These are phyloP conservation scores for Chaetomium sp. DNA, from an alignment of 2,329 filamentous ascomycete genomes.

Conservation along the genomic window DNA sequence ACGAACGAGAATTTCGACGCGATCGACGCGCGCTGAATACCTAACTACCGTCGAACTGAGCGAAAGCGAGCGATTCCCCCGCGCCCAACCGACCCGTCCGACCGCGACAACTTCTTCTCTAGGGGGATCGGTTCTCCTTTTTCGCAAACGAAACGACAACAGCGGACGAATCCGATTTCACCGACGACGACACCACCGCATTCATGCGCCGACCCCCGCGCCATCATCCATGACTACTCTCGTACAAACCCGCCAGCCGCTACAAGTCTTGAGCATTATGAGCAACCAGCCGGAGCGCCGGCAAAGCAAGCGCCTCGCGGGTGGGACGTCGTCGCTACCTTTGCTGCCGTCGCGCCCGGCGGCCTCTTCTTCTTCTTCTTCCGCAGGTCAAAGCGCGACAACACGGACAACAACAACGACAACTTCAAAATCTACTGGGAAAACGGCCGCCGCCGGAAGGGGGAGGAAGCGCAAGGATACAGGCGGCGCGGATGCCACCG, in stretches of 20 bases:
- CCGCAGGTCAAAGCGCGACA: no score
- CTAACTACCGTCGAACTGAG: no score
- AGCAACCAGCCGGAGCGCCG: constrained; percentile 55
- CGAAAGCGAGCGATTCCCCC: no score
- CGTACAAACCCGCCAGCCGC: constrained; percentile 56
- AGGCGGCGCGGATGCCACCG: constrained; percentile 18
- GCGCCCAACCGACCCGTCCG: no score
- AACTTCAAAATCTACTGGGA: no score
- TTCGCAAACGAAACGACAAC: not conserved
- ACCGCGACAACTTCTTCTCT: no score
- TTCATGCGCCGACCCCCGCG: constrained; percentile 27
- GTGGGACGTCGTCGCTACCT: constrained; percentile 35
- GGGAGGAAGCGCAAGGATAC: constrained; percentile 10
- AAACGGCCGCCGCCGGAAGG: not conserved
- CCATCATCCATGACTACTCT: constrained; percentile 63
- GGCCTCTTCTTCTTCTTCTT: no score
- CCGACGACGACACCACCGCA: constrained; percentile 3
- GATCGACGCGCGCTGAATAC: no score
- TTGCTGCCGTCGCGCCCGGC: constrained; percentile 27
- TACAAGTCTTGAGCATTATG: constrained; percentile 61
- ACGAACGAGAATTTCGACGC: no score
- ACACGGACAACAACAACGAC: no score
- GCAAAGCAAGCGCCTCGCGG: constrained; percentile 58
- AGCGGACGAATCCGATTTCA: not conserved
- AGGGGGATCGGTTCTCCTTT: no score